Evolutionary conservation across 1,284 basidiomycete genomes (phyloP).

Genomic region (Cerioporus squamosus): DNA sequence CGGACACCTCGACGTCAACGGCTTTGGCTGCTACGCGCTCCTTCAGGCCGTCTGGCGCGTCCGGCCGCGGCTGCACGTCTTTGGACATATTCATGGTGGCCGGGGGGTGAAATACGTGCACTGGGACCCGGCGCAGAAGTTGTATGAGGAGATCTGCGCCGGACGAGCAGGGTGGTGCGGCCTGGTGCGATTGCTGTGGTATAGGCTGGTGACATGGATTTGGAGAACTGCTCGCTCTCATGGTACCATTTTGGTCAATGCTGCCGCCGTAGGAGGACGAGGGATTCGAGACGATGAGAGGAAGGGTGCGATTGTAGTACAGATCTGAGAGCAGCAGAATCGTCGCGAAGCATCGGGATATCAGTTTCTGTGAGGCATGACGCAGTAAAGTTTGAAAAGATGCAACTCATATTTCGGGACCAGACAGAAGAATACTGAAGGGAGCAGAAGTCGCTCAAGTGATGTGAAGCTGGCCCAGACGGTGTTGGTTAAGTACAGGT

Average conservation of each 20-base stretch:
- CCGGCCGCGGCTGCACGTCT: conserved; percentile 41
- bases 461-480: no score
- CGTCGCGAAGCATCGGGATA: no score
- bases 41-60: conserved; percentile 39
- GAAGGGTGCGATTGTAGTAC: background rate
- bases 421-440: no score
- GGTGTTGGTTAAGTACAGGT: no score
- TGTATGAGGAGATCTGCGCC: conserved; percentile 38
- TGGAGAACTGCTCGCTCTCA: no score
- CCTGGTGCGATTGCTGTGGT: conserved; percentile 9
- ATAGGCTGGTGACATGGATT: background rate
- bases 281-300: background rate
- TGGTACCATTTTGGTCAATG: background rate
- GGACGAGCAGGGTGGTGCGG: conserved; percentile 29
- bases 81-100: conserved; percentile 46
- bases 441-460: no score
- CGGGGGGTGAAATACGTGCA: conserved; percentile 35
- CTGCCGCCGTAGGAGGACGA: background rate
- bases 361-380: no score
- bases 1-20: conserved; percentile 34
- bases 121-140: conserved; percentile 36
- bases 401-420: no score
- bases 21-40: conserved; percentile 38
- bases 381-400: no score
- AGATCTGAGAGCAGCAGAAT: background rate